Conservation (phyloP, 129 eudicot genomes). For the Chrysanthemum seticuspe region DNA sequence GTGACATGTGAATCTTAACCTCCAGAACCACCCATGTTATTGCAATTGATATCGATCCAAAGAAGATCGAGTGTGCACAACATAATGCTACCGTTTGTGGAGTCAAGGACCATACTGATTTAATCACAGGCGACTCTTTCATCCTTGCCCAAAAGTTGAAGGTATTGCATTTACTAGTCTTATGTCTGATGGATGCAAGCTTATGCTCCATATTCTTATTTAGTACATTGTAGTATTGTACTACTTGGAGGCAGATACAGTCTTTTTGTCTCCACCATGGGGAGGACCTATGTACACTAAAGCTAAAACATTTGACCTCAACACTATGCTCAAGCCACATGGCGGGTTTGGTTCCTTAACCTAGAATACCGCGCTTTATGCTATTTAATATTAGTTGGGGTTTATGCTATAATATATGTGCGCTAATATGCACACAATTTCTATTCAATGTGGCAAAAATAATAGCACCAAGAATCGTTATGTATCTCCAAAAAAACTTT, state of each 20-base stretch:
- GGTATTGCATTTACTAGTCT: conserved; percentile 36
- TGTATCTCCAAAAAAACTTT: conserved; percentile 95
- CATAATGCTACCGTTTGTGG: conserved; percentile 89
- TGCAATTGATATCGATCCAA: conserved; percentile 93
- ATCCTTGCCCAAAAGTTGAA: conserved; percentile 65
- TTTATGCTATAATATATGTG: too few relatives aligned
- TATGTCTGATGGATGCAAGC: neutral
- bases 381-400: conserved; percentile 5
- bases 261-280: conserved; percentile 93
- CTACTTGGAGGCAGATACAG: conserved; percentile 65
- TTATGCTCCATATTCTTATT: neutral
- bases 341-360: conserved; percentile 49
- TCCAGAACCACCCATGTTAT: conserved; percentile 58
- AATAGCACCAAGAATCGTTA: conserved; percentile 61
- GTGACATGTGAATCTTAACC: neutral
- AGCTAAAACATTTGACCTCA: conserved; percentile 62
- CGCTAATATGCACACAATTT: conserved; percentile 32
- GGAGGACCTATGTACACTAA: conserved; percentile 87
- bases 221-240: neutral
- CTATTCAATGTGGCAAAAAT: conserved; percentile 65
- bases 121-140: conserved; percentile 69
- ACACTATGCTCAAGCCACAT: conserved; percentile 81
- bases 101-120: conserved; percentile 63
- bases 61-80: conserved; percentile 74
- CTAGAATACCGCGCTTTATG: neutral